A percentile compares a stretch with the other conserved stretches of the same genome.
Conservation (phyloP, 1,284 basidiomycete species). For the Rhodotorula sp. region DNA sequence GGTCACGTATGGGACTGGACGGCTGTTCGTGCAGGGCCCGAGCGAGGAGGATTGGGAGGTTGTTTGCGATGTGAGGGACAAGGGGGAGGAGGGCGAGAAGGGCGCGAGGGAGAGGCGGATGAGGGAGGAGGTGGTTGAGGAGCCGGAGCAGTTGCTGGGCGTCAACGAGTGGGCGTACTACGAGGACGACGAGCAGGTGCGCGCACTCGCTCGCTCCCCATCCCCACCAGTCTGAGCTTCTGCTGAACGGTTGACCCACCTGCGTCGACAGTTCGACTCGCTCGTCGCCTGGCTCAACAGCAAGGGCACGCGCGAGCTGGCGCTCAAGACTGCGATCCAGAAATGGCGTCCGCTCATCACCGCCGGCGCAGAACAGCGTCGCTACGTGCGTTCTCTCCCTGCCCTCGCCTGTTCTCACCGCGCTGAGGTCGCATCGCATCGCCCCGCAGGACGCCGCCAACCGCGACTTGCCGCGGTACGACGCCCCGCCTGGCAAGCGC, state of each 20-base stretch:
- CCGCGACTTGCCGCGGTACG: slow-evolving; percentile 20
- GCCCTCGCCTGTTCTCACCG: too few species aligned
- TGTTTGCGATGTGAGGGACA: slow-evolving; percentile 54
- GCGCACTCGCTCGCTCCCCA: slow-evolving; percentile 20
- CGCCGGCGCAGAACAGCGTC: slow-evolving; percentile 55
- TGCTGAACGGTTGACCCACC: slow-evolving; percentile 4
- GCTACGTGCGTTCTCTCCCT: slow-evolving; percentile 9
- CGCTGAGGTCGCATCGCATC: neutral
- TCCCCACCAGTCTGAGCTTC: neutral
- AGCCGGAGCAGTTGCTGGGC: slow-evolving; percentile 65
- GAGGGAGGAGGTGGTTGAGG: slow-evolving; percentile 48
- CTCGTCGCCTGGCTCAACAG: slow-evolving; percentile 85
- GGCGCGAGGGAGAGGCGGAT: slow-evolving; percentile 54
- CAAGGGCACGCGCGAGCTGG: slow-evolving; percentile 82
- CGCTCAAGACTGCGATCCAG: slow-evolving; percentile 71
- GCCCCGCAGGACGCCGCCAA: slow-evolving; percentile 13
- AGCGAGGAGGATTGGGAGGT: slow-evolving; percentile 61
- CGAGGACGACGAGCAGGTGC: slow-evolving; percentile 79
- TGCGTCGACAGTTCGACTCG: slow-evolving; percentile 76
- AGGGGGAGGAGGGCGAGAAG: slow-evolving; percentile 55
- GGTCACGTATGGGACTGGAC: slow-evolving; percentile 74
- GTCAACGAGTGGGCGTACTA: slow-evolving; percentile 86
- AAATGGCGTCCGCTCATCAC: slow-evolving; percentile 85
- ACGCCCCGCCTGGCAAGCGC: slow-evolving; percentile 1
- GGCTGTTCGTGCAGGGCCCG: slow-evolving; percentile 74